A percentile compares a stretch with the other conserved stretches of the same genome.
Conservation (phyloP, 2,329 filamentous ascomycete genomes). For the Podosphaera fusca region DNA sequence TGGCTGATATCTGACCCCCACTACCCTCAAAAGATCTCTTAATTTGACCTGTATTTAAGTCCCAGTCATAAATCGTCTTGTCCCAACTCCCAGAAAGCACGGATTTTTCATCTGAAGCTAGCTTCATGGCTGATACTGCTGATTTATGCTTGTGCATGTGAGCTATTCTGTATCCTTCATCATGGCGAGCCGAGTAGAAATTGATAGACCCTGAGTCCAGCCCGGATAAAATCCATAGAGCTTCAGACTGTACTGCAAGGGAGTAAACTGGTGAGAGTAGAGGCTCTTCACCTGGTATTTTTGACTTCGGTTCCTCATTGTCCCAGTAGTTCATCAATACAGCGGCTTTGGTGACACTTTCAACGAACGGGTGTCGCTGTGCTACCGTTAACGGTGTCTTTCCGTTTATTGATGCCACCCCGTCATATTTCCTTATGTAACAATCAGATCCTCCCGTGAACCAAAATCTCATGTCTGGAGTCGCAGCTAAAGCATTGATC, state of each 20-base stretch:
- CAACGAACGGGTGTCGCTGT: constrained; percentile 88
- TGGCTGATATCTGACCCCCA: constrained; percentile 64
- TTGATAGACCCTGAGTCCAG: constrained; percentile 84
- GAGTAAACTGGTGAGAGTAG: constrained; percentile 81
- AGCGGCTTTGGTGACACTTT: constrained; percentile 87
- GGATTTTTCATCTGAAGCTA: constrained; percentile 67
- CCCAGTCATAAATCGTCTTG: constrained; percentile 85
- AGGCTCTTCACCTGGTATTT: constrained; percentile 26
- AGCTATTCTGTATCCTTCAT: constrained; percentile 76
- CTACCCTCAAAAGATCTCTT: constrained; percentile 55
- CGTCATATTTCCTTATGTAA: constrained; percentile 93
- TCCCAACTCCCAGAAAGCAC: constrained; percentile 92
- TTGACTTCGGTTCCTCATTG: constrained; percentile 51
- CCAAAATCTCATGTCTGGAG: constrained; percentile 84
- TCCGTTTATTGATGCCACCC: constrained; percentile 80
- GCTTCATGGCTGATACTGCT: constrained; percentile 66
- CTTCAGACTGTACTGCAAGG: constrained; percentile 70
- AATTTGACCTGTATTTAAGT: constrained; percentile 63
- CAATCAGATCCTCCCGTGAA: constrained; percentile 87
- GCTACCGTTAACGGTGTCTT: constrained; percentile 86
- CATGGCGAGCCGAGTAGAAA: constrained; percentile 75
- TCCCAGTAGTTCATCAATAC: constrained; percentile 96
- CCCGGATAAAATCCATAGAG: constrained; percentile 76
- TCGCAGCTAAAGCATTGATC: constrained; percentile 78
- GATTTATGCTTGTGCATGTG: constrained; percentile 67